Conservation (phyloP, 495 filamentous ascomycete species). For the Articulospora tetracladia region DNA sequence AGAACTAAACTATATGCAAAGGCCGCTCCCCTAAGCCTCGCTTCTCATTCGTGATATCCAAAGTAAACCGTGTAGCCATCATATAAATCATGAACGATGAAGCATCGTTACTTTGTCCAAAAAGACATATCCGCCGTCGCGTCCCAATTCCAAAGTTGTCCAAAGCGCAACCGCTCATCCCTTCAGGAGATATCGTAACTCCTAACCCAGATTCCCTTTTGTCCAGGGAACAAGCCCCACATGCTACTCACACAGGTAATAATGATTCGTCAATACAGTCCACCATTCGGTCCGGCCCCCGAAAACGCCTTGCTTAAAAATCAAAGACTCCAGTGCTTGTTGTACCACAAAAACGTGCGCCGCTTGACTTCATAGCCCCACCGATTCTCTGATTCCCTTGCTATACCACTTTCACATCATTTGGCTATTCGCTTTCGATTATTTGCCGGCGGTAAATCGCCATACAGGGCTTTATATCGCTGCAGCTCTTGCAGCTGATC, state of each 20-base stretch:
- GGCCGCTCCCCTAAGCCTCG: not conserved
- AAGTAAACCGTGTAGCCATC: not conserved
- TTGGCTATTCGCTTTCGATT: not conserved
- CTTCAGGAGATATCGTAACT: not conserved
- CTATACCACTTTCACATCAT: not conserved
- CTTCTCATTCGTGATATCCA: not conserved
- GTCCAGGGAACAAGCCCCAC: not conserved
- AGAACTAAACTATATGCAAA: not conserved
- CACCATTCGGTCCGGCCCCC: not conserved
- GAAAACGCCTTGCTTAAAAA: not conserved
- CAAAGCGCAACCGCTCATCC: not conserved
- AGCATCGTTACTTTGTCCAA: not conserved
- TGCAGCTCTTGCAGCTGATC: slow-evolving; percentile 41
- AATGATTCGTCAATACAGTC: not conserved
- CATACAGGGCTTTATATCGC: slow-evolving; percentile 43
- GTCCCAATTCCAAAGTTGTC: not conserved
- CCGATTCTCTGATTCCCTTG: not conserved
- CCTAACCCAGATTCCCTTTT: not conserved
- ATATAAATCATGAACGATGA: not conserved
- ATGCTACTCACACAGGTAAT: not conserved
- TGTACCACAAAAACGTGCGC: not conserved
- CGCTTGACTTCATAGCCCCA: not conserved
- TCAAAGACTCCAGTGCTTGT: not conserved
- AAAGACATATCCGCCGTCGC: not conserved
- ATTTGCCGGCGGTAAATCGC: slow-evolving; percentile 17